Evolutionary conservation across 2,329 filamentous ascomycete species (phyloP).

Genomic region (Phialophora expanda): DNA sequence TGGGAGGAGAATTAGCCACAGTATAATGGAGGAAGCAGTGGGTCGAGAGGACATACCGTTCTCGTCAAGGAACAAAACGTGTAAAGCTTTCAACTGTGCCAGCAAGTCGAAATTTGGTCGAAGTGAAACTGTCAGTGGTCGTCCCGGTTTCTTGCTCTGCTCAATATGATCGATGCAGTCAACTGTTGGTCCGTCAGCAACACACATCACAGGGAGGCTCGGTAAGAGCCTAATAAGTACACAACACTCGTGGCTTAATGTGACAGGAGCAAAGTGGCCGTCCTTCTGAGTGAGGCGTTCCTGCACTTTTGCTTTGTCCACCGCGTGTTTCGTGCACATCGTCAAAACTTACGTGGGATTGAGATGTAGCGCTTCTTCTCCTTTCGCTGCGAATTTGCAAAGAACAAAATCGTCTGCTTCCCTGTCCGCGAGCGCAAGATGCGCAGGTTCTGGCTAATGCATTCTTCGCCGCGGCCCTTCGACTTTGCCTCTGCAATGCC

Average conservation of each 20-base stretch:
- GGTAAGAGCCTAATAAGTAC: not conserved
- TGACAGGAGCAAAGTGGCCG: not conserved
- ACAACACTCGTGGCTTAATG: not conserved
- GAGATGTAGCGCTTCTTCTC: constrained; percentile 50
- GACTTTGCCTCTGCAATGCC: constrained; percentile 52
- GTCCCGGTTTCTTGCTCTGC: constrained; percentile 48
- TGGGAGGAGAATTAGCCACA: not conserved
- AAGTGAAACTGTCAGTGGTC: constrained; percentile 47
- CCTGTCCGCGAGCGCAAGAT: constrained; percentile 47
- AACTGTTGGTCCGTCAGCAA: constrained; percentile 40
- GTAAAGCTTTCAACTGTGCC: constrained; percentile 47
- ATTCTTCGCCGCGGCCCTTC: constrained; percentile 52
- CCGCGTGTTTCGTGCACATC: not conserved
- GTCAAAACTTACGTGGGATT: constrained; percentile 44
- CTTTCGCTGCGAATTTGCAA: constrained; percentile 51
- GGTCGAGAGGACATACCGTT: constrained; percentile 41
- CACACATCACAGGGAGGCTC: not conserved
- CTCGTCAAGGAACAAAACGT: constrained; percentile 49
- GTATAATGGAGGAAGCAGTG: not conserved
- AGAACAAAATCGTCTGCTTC: constrained; percentile 47
- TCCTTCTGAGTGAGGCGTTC: not conserved
- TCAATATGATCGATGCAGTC: constrained; percentile 48
- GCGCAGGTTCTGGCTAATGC: constrained; percentile 52
- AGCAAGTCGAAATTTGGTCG: constrained; percentile 50
- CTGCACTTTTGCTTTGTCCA: not conserved